These are phyloP conservation scores for Anthostomella pinea DNA, from an alignment of 2,329 filamentous ascomycete genomes.

Conservation along the genomic window DNA sequence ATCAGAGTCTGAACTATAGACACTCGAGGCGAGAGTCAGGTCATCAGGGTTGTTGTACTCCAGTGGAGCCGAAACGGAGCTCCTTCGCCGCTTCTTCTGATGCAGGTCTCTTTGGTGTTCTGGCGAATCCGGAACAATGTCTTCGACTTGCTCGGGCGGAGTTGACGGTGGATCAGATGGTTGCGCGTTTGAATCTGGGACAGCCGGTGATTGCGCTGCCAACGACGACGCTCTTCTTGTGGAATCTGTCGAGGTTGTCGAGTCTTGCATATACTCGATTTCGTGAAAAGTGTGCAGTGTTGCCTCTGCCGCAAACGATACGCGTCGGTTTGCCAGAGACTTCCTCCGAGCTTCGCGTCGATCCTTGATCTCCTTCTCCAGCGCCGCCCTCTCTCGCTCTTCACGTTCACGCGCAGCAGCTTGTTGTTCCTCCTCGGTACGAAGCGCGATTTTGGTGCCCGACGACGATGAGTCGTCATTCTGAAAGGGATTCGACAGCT, in stretches of 20 bases:
- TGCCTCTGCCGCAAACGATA: slow-evolving; percentile 95
- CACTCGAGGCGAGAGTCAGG: slow-evolving; percentile 70
- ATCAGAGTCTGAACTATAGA: slow-evolving; percentile 68
- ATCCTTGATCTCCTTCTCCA: slow-evolving; percentile 63
- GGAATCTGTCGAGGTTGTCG: slow-evolving; percentile 75
- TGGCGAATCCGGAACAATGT: slow-evolving; percentile 56
- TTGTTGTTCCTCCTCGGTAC: slow-evolving; percentile 69
- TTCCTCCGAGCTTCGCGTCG: slow-evolving; percentile 87
- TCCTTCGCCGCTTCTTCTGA: slow-evolving; percentile 59
- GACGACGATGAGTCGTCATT: slow-evolving; percentile 31
- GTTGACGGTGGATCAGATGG: slow-evolving; percentile 59
- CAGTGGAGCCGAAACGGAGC: slow-evolving; percentile 63
- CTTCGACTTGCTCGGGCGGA: slow-evolving; percentile 59
- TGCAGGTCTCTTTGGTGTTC: slow-evolving; percentile 64
- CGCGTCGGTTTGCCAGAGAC: slow-evolving; percentile 86
- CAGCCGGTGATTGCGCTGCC: slow-evolving; percentile 30
- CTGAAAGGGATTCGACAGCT: slow-evolving; percentile 45
- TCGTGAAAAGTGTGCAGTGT: slow-evolving; percentile 97
- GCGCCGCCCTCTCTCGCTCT: slow-evolving; percentile 58
- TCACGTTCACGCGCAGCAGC: slow-evolving; percentile 67
- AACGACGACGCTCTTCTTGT: slow-evolving; percentile 69
- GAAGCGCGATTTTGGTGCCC: slow-evolving; percentile 60
- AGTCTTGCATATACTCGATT: slow-evolving; percentile 83
- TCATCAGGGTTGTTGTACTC: slow-evolving; percentile 65
- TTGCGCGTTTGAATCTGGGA: slow-evolving; percentile 36